Percentiles rank a stretch among this genome's conserved stretches.
These are phyloP conservation scores for Albugo candida DNA, from an alignment of 352 stramenopile genomes.

Conservation along the genomic window DNA sequence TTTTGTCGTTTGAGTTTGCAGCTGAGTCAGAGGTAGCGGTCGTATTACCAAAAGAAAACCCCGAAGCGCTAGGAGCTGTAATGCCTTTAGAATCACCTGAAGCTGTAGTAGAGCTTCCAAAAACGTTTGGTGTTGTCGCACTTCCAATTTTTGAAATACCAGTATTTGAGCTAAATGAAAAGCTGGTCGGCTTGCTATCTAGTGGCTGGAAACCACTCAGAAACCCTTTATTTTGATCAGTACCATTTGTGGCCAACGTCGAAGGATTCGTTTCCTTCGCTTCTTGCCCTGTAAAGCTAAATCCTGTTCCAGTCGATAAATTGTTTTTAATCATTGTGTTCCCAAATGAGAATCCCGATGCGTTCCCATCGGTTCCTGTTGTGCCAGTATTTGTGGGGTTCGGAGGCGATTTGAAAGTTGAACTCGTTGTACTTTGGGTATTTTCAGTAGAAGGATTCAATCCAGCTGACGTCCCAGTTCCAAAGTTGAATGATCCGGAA, in stretches of 20 bases:
- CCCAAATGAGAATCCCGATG: constrained; percentile 21
- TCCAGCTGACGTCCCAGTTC: background rate
- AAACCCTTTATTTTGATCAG: too few relatives aligned
- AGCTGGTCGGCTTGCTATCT: too few relatives aligned
- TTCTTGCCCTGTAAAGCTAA: constrained; percentile 7
- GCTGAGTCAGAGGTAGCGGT: constrained; percentile 6
- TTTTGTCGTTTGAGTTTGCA: background rate
- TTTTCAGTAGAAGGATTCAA: background rate
- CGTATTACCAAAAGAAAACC: constrained; percentile 18
- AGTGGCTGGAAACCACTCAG: too few relatives aligned
- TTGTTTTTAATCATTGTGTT: background rate
- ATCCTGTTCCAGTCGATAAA: constrained; percentile 8
- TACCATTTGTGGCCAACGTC: background rate
- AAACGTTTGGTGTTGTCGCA: too few relatives aligned
- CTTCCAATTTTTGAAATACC: too few relatives aligned
- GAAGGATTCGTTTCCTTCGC: background rate
- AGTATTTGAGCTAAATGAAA: too few relatives aligned
- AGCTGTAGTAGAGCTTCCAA: too few relatives aligned
- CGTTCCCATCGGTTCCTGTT: background rate
- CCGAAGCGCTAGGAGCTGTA: constrained; percentile 5
- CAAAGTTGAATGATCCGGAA: background rate
- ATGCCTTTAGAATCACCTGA: background rate
- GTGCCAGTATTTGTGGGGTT: constrained; percentile 1
- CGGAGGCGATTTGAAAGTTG: constrained; percentile 3
- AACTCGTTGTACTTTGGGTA: background rate